Conservation (phyloP, 148 eudicot genomes). For the Rhododendron williamsianum region DNA sequence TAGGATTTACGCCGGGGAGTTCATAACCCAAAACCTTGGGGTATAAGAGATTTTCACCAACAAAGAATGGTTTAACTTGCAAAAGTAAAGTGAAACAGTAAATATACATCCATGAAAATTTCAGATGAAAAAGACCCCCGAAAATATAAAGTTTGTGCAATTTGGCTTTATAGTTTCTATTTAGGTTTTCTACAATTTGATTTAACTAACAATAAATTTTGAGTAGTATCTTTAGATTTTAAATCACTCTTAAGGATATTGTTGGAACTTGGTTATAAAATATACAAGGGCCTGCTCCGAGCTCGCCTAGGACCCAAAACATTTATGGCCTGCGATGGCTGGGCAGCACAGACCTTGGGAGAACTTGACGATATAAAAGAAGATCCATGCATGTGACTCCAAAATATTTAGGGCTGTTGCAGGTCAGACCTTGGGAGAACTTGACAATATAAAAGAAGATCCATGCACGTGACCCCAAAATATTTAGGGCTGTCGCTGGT, state of each 20-base stretch:
- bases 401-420: too few species aligned
- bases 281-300: not conserved
- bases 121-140: not conserved
- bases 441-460: not conserved
- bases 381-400: not conserved
- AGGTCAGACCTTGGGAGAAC: not conserved
- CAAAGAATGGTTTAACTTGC: not conserved
- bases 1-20: not conserved
- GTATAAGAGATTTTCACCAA: not conserved
- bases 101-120: not conserved
- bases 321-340: not conserved
- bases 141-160: not conserved
- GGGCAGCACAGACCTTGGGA: not conserved
- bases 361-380: not conserved
- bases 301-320: not conserved
- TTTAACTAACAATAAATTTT: not conserved
- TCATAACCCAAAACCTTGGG: not conserved
- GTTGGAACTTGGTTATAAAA: not conserved
- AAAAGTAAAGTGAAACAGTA: not conserved
- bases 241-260: not conserved
- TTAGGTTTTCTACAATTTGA: not conserved
- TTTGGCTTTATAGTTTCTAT: not conserved
- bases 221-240: not conserved
- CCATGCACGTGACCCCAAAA: not conserved
- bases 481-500: not conserved